phyloP scores from a whole-genome alignment of 2,329 filamentous ascomycete species.

The Phoma sp. region DNA sequence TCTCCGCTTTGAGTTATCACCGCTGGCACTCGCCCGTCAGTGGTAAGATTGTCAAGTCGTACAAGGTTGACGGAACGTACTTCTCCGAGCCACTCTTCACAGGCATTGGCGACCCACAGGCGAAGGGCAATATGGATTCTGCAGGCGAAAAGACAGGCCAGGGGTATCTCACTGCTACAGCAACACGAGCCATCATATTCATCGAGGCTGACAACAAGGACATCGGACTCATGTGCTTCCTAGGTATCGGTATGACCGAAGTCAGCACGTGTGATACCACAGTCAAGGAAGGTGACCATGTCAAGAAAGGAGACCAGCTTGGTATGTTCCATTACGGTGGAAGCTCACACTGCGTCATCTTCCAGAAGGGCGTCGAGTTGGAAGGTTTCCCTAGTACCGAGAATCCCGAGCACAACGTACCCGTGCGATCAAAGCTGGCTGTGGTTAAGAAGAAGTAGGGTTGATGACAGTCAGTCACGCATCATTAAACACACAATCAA shows the following conservation, averaged over 20 bases:
- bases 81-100: constrained; percentile 67
- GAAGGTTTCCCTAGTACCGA: constrained; percentile 37
- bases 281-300: constrained; percentile 67
- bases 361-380: constrained; percentile 62
- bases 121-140: constrained; percentile 46
- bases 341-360: constrained; percentile 71
- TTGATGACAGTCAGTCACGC: too few species aligned
- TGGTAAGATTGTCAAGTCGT: constrained; percentile 65
- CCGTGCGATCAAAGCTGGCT: constrained; percentile 47
- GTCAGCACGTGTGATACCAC: constrained; percentile 76
- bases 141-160: constrained; percentile 61
- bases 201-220: constrained; percentile 71
- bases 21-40: constrained; percentile 74
- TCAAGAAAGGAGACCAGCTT: constrained; percentile 73
- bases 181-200: constrained; percentile 72
- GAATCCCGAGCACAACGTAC: constrained; percentile 42
- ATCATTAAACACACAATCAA: not conserved
- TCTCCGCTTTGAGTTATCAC: constrained; percentile 72
- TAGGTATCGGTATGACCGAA: constrained; percentile 78
- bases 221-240: constrained; percentile 73
- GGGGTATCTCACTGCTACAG: constrained; percentile 71
- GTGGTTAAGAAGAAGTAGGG: constrained; percentile 33
- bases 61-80: constrained; percentile 69
- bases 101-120: constrained; percentile 48
- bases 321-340: constrained; percentile 87